These are phyloP conservation scores for Diplodia sapinea DNA, from an alignment of 2,329 filamentous ascomycete species.

Conservation along the genomic window DNA sequence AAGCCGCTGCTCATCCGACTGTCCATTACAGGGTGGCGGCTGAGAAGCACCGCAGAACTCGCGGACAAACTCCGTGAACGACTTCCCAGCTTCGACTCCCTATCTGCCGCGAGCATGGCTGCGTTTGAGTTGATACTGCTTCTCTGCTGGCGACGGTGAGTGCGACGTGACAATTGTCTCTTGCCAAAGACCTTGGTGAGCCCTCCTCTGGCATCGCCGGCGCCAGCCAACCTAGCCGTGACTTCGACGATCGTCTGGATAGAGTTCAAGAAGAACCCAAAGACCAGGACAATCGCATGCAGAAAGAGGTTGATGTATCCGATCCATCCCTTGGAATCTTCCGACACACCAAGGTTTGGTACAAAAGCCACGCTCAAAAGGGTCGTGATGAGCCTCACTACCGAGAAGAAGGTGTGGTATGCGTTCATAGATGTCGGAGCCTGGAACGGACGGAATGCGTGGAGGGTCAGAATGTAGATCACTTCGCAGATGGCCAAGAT, in stretches of 20 bases:
- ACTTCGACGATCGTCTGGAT: slow-evolving; percentile 91
- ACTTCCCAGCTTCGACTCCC: slow-evolving; percentile 60
- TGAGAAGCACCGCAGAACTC: slow-evolving; percentile 66
- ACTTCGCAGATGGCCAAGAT: slow-evolving; percentile 94
- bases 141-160: slow-evolving; percentile 68
- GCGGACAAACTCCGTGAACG: slow-evolving; percentile 65
- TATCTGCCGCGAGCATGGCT: slow-evolving; percentile 74
- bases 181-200: slow-evolving; percentile 87
- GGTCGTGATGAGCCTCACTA: slow-evolving; percentile 72
- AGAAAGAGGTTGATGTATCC: slow-evolving; percentile 89
- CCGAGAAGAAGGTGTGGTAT: slow-evolving; percentile 85
- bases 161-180: slow-evolving; percentile 79
- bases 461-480: slow-evolving; percentile 82
- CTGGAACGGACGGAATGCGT: slow-evolving; percentile 89
- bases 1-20: slow-evolving; percentile 54
- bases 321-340: slow-evolving; percentile 89
- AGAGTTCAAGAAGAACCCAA: slow-evolving; percentile 93
- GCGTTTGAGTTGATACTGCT: slow-evolving; percentile 83
- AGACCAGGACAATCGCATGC: slow-evolving; percentile 82
- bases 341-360: slow-evolving; percentile 77
- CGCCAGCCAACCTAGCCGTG: slow-evolving; percentile 78
- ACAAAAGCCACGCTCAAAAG: slow-evolving; percentile 70
- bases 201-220: slow-evolving; percentile 79
- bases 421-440: slow-evolving; percentile 95
- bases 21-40: slow-evolving; percentile 31